Conservation (phyloP, 1,284 basidiomycete genomes). For the Pseudozyma tsukubaensis region DNA sequence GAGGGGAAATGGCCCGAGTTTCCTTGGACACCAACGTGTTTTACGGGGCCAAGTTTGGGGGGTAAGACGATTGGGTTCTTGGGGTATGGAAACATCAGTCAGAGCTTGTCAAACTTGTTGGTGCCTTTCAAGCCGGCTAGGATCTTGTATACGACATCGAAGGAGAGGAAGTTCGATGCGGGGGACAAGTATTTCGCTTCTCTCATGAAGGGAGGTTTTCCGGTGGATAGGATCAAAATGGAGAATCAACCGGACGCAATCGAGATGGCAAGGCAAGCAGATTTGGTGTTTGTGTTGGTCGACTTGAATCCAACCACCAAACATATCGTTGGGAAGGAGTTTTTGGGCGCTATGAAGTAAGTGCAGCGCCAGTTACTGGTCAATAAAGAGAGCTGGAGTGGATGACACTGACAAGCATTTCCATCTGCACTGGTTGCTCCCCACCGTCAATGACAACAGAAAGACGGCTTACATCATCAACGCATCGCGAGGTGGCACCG, state of each 20-base stretch:
- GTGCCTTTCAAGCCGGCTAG: constrained; percentile 46
- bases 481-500: constrained; percentile 73
- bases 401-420: constrained; percentile 12
- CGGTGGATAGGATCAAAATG: constrained; percentile 29
- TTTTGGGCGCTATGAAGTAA: constrained; percentile 85
- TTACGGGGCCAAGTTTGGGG: constrained; percentile 78
- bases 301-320: constrained; percentile 80
- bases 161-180: constrained; percentile 42
- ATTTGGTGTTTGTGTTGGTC: constrained; percentile 75
- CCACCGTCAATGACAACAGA: constrained; percentile 16
- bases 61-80: constrained; percentile 83
- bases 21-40: constrained; percentile 77
- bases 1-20: constrained; percentile 77
- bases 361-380: constrained; percentile 51
- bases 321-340: constrained; percentile 78
- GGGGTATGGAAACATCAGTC: constrained; percentile 83
- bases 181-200: constrained; percentile 37
- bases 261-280: constrained; percentile 38
- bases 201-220: constrained; percentile 33
- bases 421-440: background rate
- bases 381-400: background rate
- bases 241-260: constrained; percentile 50
- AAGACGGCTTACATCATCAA: constrained; percentile 57
- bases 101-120: constrained; percentile 42
- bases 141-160: constrained; percentile 56